These are phyloP conservation scores for Penicillium canariense DNA, from an alignment of 495 filamentous ascomycete species.

Conservation along the genomic window DNA sequence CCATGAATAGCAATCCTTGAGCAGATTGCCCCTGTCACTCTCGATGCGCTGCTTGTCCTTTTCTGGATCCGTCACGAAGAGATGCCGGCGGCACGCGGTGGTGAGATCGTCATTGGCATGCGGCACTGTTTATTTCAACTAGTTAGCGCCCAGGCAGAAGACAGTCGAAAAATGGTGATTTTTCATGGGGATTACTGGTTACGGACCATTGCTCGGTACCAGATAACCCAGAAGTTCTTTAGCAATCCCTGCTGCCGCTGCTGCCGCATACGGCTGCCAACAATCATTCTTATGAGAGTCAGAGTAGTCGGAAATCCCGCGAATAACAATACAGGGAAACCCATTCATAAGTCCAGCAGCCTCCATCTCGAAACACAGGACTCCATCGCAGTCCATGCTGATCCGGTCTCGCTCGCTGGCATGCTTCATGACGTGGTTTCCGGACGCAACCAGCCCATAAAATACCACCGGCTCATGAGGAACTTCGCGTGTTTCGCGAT, in stretches of 20 bases:
- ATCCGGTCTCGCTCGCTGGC: conserved; percentile 8
- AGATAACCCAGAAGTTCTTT: conserved; percentile 23
- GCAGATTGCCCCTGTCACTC: neutral
- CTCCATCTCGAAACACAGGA: conserved; percentile 38
- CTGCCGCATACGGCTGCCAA: conserved; percentile 36
- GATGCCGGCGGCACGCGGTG: neutral
- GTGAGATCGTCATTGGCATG: neutral
- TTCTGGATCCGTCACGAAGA: neutral
- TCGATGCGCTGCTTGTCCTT: neutral
- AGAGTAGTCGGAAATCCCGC: conserved; percentile 38
- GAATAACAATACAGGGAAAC: no score
- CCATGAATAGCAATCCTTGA: neutral
- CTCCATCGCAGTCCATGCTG: conserved; percentile 1
- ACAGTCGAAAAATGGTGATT: neutral
- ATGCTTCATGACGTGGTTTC: conserved; percentile 35
- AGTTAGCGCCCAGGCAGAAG: neutral
- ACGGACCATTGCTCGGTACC: neutral
- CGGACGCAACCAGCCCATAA: conserved; percentile 43
- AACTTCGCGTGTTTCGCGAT: neutral
- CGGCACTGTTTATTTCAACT: neutral
- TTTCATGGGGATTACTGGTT: neutral
- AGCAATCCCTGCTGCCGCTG: conserved; percentile 33
- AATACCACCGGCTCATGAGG: neutral
- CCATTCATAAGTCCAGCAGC: no score
- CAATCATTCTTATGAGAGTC: conserved; percentile 37